Evolutionary conservation across 169 alveolate species (phyloP).

Genomic region (Plasmodium yoelii): DNA sequence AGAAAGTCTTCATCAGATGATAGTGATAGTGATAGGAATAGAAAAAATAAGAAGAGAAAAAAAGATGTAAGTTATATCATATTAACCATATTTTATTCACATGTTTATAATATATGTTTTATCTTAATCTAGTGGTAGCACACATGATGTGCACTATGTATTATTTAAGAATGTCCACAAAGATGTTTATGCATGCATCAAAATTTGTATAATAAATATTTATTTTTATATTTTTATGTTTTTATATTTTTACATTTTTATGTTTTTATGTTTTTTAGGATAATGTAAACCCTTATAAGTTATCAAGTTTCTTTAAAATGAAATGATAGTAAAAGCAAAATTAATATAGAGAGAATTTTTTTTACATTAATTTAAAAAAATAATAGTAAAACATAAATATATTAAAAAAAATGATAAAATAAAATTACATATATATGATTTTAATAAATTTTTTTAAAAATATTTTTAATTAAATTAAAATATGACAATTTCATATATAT

Average conservation of each 20-base stretch:
- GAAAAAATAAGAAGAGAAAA: slow-evolving; percentile 34
- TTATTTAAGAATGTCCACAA: neutral
- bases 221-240: neutral
- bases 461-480: slow-evolving; percentile 4
- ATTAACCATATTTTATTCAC: neutral
- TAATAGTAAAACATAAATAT: slow-evolving; percentile 16
- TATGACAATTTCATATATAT: no score
- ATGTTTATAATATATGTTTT: neutral
- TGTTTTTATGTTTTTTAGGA: slow-evolving; percentile 35
- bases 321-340: slow-evolving; percentile 25
- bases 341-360: slow-evolving; percentile 1
- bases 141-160: no score
- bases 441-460: slow-evolving; percentile 2
- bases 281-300: slow-evolving; percentile 54
- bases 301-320: slow-evolving; percentile 75
- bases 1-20: slow-evolving; percentile 26
- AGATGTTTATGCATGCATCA: neutral
- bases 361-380: slow-evolving; percentile 9
- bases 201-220: neutral
- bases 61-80: slow-evolving; percentile 44
- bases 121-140: neutral
- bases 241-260: no score
- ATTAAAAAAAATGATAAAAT: neutral
- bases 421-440: neutral
- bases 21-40: slow-evolving; percentile 28